Evolutionary conservation across 371 early-diverging fungal genomes (phyloP).

Genomic region (Mortierella sp.): DNA sequence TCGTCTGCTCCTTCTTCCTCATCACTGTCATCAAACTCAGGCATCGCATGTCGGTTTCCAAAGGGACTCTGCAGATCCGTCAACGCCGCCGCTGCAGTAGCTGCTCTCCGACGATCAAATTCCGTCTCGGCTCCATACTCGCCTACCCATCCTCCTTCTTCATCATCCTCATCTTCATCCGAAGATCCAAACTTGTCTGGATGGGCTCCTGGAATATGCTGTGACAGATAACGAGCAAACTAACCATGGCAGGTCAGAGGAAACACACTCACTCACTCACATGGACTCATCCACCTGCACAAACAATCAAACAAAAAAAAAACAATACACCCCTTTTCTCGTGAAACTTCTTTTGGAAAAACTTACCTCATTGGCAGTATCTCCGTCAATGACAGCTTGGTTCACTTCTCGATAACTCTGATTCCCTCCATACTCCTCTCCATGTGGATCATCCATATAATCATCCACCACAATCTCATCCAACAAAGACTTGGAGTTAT

Average conservation of each 20-base stretch:
- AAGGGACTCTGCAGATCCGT: constrained; percentile 12
- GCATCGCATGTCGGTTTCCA: constrained; percentile 24
- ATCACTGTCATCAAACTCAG: constrained; percentile 42
- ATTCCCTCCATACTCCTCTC: constrained; percentile 17
- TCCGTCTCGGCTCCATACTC: constrained; percentile 4
- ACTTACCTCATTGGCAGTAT: constrained; percentile 52
- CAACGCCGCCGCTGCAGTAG: not conserved
- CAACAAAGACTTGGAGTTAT: not conserved
- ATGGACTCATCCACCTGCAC: not conserved
- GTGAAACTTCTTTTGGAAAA: no score
- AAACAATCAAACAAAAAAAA: not conserved
- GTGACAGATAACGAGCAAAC: constrained; percentile 70
- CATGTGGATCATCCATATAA: constrained; percentile 20
- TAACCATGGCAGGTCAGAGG: constrained; percentile 33
- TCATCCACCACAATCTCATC: constrained; percentile 23
- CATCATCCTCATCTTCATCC: constrained; percentile 60
- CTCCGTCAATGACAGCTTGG: constrained; percentile 52
- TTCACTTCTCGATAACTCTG: constrained; percentile 9
- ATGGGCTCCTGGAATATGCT: constrained; percentile 63
- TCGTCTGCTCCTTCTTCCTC: constrained; percentile 47
- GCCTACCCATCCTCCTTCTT: constrained; percentile 53
- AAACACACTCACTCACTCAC: not conserved
- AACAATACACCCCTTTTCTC: not conserved
- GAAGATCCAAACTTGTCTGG: constrained; percentile 64
- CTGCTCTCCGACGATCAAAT: constrained; percentile 3